phyloP scores from a whole-genome alignment of 768 basidiomycete genomes.

The Leccinum barrowsii region DNA sequence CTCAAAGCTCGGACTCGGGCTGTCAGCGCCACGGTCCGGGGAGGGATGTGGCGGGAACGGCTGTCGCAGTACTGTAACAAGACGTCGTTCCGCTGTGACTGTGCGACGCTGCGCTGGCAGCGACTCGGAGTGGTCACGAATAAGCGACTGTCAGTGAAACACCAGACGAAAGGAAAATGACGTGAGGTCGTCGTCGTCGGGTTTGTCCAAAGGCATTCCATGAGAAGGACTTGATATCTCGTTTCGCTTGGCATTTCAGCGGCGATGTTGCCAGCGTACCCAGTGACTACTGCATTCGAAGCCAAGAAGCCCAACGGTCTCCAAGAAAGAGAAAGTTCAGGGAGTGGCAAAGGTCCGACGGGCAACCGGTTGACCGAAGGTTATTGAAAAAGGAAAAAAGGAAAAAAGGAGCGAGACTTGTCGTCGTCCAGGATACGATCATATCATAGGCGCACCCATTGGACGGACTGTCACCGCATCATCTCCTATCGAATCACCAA shows the following conservation, averaged over 20 bases:
- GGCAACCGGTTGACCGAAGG: neutral
- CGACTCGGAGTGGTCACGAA: neutral
- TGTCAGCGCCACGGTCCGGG: neutral
- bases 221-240: neutral
- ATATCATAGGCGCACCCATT: neutral
- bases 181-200: neutral
- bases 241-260: neutral
- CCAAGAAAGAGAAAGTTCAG: neutral
- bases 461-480: neutral
- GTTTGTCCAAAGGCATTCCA: neutral
- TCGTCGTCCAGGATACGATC: slow-evolving; percentile 4
- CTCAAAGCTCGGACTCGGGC: neutral
- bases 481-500: neutral
- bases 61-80: neutral
- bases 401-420: neutral
- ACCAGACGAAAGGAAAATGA: neutral
- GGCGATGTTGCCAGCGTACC: neutral
- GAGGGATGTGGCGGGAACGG: neutral
- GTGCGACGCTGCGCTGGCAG: neutral
- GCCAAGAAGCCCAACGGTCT: neutral
- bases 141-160: neutral
- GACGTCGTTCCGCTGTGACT: neutral
- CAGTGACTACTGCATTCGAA: neutral
- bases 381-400: neutral
- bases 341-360: neutral